Conservation (phyloP, 108 stramenopile genomes). For the Fistulifera pelliculosa region DNA sequence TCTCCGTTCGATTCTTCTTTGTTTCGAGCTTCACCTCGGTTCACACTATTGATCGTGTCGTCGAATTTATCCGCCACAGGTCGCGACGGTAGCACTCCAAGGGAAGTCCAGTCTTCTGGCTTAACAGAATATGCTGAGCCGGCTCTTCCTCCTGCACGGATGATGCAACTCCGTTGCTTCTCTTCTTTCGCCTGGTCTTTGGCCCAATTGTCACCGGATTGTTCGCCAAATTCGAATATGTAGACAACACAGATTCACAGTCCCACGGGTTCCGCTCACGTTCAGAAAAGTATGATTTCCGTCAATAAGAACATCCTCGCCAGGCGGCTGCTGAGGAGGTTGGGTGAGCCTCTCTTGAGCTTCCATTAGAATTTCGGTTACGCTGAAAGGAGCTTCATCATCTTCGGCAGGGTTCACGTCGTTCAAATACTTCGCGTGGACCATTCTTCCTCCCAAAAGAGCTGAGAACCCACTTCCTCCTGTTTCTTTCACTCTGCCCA, state of each 20-base stretch:
- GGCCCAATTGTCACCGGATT: conserved; percentile 78
- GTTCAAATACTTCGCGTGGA: conserved; percentile 28
- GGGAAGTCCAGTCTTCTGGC: conserved; percentile 87
- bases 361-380: conserved; percentile 49
- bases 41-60: conserved; percentile 68
- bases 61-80: conserved; percentile 10
- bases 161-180: conserved; percentile 36
- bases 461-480: conserved; percentile 75
- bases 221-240: conserved; percentile 95
- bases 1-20: conserved; percentile 76
- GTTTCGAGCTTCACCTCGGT: conserved; percentile 70
- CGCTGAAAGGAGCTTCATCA: conserved; percentile 12
- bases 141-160: neutral
- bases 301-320: conserved; percentile 78
- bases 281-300: conserved; percentile 79
- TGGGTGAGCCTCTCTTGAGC: conserved; percentile 62
- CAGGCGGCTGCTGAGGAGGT: conserved; percentile 58
- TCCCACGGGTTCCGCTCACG: conserved; percentile 87
- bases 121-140: conserved; percentile 51
- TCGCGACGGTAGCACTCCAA: conserved; percentile 54
- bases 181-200: conserved; percentile 32
- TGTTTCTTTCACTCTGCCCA: conserved; percentile 12
- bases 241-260: conserved; percentile 92
- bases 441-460: conserved; percentile 61
- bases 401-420: conserved; percentile 6